Base-by-base conservation (phyloP, 2,329 filamentous ascomycete genomes). In the Pseudogymnoascus sp. region DNA sequence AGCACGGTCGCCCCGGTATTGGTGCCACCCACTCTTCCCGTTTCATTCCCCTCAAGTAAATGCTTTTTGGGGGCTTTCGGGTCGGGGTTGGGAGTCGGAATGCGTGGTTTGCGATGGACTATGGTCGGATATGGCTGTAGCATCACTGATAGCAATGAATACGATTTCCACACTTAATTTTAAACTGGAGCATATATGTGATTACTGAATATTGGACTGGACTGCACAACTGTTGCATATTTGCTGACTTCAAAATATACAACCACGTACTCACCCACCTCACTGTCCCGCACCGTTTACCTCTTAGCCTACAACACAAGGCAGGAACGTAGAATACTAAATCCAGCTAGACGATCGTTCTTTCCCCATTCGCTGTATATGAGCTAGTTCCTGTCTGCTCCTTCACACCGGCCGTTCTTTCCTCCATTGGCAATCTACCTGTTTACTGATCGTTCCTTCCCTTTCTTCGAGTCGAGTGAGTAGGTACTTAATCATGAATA, bases 31-130 rank as follows among this genome's bases (percentile, higher is more conserved):
- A 99, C 90, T 97, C 93, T 85, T 99, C 95, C 81, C 92, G 95
- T 88, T 99, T 99, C 90, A 99, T 99, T 86, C 95, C 95, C 81
- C 90, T 99, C 81, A 99, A 99, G 87, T 97, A 97, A 87, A 71
- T 69, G 61, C 67, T 61, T 12, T 21, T 42, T 40, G 59, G 59
- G 34, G 59, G 34, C 31, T 39, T 31, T 42, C 37, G 34, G 34
- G 37, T 61, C 34, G 12, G 59, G 34, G 34, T 61, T 42, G n/a
- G 59, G 37, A 39, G 34, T 61, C 59, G 59, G 59, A 61, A 61
- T 61, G 23, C 59, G 37, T 23, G 37, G 31, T 39, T 61, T 40
- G 51, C 51, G 51, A 57, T 57, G 51, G 51, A 57, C 51, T 57
- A 57, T 57, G 51, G 51, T 57, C 51, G 51, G 51, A 57, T 57